Conservation (phyloP, 306 rosid species). For the Gleditsia sinensis region DNA sequence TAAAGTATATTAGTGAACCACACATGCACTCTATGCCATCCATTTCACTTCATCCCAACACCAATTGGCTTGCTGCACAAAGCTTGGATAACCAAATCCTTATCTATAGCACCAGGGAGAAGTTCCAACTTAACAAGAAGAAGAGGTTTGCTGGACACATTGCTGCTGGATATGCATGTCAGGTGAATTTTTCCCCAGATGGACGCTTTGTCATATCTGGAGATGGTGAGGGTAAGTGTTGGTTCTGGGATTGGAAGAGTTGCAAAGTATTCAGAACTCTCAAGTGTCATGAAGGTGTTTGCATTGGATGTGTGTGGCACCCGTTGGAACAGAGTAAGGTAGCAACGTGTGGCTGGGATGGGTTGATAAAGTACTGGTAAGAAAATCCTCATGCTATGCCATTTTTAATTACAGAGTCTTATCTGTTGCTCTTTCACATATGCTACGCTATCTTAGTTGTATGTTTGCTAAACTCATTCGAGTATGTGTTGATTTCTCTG, state of each 20-base stretch:
- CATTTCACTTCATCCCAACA: constrained; percentile 85
- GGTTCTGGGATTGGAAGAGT: constrained; percentile 99
- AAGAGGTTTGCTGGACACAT: constrained; percentile 96
- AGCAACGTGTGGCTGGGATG: constrained; percentile 99
- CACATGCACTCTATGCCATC: constrained; percentile 99
- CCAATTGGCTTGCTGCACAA: constrained; percentile 96
- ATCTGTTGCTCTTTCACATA: constrained; percentile 9
- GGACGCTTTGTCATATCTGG: constrained; percentile 97
- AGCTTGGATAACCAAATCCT: constrained; percentile 99
- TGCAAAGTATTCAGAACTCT: constrained; percentile 97
- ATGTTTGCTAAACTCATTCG: not conserved
- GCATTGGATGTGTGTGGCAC: constrained; percentile 94
- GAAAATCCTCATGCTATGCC: constrained; percentile 39
- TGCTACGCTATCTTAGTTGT: constrained; percentile 15
- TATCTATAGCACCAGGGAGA: constrained; percentile 94
- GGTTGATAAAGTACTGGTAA: constrained; percentile 92
- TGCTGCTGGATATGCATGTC: constrained; percentile 94
- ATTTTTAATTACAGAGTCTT: not conserved
- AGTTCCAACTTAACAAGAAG: constrained; percentile 96
- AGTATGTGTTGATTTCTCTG: constrained; percentile 4
- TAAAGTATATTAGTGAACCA: constrained; percentile 96
- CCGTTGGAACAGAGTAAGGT: constrained; percentile 97
- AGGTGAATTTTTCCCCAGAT: constrained; percentile 92
- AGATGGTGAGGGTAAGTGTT: constrained; percentile 94
- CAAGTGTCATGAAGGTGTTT: constrained; percentile 90